Evolutionary conservation across 345 rosid species (phyloP).

Genomic region (Heritiera fomes): DNA sequence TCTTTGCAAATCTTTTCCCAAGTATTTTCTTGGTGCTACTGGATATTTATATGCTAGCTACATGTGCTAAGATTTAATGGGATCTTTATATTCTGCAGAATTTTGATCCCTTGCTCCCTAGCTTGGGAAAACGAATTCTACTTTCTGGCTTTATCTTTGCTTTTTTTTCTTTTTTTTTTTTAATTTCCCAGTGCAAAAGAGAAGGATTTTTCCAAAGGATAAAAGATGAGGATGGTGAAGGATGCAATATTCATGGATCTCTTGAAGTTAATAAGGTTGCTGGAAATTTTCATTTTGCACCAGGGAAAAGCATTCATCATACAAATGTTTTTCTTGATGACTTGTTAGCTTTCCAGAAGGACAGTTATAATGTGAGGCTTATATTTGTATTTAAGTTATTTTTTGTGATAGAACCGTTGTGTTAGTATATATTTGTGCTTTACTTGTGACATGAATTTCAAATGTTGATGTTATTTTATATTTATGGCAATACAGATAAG

Average conservation of each 20-base stretch:
- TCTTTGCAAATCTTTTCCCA: not conserved
- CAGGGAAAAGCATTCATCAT: constrained; percentile 82
- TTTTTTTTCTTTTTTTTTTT: not conserved
- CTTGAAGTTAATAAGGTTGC: constrained; percentile 92
- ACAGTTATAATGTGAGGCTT: constrained; percentile 69
- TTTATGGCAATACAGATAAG: constrained; percentile 52
- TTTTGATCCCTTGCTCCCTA: not conserved
- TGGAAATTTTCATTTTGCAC: constrained; percentile 81
- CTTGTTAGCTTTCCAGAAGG: constrained; percentile 64
- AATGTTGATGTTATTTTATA: constrained; percentile 3
- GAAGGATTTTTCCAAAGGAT: constrained; percentile 83
- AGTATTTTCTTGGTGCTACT: not conserved
- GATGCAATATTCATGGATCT: constrained; percentile 80
- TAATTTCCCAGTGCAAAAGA: constrained; percentile 67
- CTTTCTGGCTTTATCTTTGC: not conserved
- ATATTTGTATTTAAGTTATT: constrained; percentile 9
- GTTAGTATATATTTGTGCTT: not conserved
- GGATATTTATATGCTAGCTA: not conserved
- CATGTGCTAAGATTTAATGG: not conserved
- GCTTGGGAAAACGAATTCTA: not conserved
- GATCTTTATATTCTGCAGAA: not conserved
- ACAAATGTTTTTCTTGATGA: constrained; percentile 67
- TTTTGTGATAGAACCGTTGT: not conserved
- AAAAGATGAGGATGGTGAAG: constrained; percentile 89
- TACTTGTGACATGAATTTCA: not conserved